Percentiles rank a stretch among this genome's conserved stretches.
Evolutionary conservation across 1,284 basidiomycete species (phyloP).

Genomic region (Somion occarium): DNA sequence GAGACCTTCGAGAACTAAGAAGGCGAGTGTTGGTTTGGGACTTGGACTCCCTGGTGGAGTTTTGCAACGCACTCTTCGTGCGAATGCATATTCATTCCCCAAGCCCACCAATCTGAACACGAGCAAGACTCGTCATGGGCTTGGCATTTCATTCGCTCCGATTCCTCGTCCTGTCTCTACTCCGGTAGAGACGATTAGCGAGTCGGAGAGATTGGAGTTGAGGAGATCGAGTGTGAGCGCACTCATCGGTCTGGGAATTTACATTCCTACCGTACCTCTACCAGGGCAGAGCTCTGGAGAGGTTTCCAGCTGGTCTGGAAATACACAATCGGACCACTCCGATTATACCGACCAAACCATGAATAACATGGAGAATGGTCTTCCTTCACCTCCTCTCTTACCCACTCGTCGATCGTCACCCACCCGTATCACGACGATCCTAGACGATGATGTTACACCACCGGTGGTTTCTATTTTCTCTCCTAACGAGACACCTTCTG

Average conservation of each 20-base stretch:
- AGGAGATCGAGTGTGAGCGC: not conserved
- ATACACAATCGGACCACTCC: no score
- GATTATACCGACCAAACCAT: no score
- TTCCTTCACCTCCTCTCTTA: constrained; percentile 5
- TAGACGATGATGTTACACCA: constrained; percentile 2
- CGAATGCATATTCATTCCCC: not conserved
- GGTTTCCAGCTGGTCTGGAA: not conserved
- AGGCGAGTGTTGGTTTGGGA: not conserved
- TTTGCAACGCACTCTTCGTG: not conserved
- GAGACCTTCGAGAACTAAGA: not conserved
- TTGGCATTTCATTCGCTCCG: no score
- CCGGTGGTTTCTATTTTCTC: not conserved
- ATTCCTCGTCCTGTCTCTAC: not conserved
- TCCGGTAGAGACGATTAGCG: not conserved
- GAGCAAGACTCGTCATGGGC: no score
- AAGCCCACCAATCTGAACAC: not conserved
- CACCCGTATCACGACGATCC: not conserved
- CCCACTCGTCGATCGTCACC: constrained; percentile 6
- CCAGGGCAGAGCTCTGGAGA: not conserved
- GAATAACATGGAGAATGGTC: not conserved
- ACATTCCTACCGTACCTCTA: constrained; percentile 1
- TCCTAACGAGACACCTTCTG: not conserved
- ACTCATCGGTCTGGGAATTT: constrained; percentile 8
- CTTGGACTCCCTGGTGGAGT: not conserved
- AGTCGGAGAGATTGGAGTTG: not conserved